Conservation (phyloP, 768 basidiomycete species). For the Boletellus emodensis region DNA sequence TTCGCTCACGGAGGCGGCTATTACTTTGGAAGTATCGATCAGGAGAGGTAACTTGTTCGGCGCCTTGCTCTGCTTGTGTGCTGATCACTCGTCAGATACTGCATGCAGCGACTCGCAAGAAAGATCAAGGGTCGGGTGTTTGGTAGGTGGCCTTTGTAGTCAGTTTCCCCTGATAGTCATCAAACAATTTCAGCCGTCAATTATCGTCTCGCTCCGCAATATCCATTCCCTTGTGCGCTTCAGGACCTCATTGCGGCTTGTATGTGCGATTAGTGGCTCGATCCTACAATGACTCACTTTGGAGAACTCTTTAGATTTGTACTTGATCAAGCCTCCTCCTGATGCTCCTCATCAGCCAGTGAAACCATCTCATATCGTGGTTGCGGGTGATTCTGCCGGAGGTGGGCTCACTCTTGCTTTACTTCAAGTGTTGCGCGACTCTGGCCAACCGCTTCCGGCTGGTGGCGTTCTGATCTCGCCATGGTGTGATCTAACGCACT, state of each 20-base stretch:
- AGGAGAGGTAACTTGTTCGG: slow-evolving; percentile 49
- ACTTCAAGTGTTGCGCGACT: slow-evolving; percentile 84
- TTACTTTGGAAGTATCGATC: slow-evolving; percentile 78
- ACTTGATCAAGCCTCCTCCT: slow-evolving; percentile 82
- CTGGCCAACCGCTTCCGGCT: slow-evolving; percentile 75
- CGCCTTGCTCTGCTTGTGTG: slow-evolving; percentile 1
- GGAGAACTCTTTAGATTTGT: slow-evolving; percentile 56
- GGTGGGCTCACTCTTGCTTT: slow-evolving; percentile 83
- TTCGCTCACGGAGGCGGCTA: slow-evolving; percentile 84
- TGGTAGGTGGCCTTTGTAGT: slow-evolving; percentile 37
- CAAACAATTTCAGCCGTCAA: slow-evolving; percentile 54
- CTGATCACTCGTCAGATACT: slow-evolving; percentile 43
- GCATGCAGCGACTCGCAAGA: slow-evolving; percentile 79
- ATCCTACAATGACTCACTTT: neutral
- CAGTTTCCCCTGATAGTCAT: neutral
- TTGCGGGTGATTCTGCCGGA: slow-evolving; percentile 92
- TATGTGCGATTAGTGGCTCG: slow-evolving; percentile 31
- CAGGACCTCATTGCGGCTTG: slow-evolving; percentile 89
- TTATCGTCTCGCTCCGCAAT: slow-evolving; percentile 91
- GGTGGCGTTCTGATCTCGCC: slow-evolving; percentile 90
- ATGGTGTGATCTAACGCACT: slow-evolving; percentile 93
- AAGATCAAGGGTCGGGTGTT: slow-evolving; percentile 93
- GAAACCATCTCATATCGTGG: slow-evolving; percentile 73
- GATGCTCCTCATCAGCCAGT: slow-evolving; percentile 75
- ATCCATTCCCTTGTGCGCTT: slow-evolving; percentile 90